Base-by-base conservation (phyloP, 2,329 filamentous ascomycete species). In the Thielaviopsis ethacetica region DNA sequence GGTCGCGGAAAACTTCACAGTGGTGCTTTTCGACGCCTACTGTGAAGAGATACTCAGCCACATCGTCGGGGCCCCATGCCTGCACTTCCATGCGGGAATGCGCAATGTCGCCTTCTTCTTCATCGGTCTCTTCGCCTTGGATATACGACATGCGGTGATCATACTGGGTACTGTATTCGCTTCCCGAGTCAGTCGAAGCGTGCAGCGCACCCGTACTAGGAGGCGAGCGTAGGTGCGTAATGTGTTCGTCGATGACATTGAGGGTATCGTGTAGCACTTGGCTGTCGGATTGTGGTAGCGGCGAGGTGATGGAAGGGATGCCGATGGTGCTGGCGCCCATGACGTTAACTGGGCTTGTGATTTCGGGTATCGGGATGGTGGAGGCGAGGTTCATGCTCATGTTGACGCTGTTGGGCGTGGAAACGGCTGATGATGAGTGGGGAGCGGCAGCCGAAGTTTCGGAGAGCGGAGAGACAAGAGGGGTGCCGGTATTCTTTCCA, bases 181-280 rank as follows among this genome's bases (percentile, higher is more conserved):
- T 95, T 55, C 85, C 86, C 1, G 90, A 94, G 69, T 94, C 88
- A 63, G 83, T 88, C 51, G 76, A 71, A 56, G 72, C 71, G 69
- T 61, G 62, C 34, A 62, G 65, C 38, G 68, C 70, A 26, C 80
- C 78, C 62, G 74, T 78, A 62, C 71, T 75, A 5, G 75, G 73
- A 6, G 78, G 73, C 19, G 78, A 79, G 62, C 79, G 75, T 63
- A 97, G 80, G 68, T 95, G 87, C 50, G 89, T 95, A 65, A 97
- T 95, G 68, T 96, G 91, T 71, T 97, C 91, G 69, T 97, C 86
- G 66, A 97, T 97, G 61, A 97, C 91, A 67, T 90, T 95, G 56
- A 97, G 73, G 0, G 91, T 96, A 69, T 97, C 91, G 68, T 91
- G 90, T 75, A 97, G 86, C 55, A 96, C 91, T 12, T 88, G 86